These are phyloP conservation scores for Verbena officinalis DNA, from an alignment of 257 asterid species.

Conservation along the genomic window DNA sequence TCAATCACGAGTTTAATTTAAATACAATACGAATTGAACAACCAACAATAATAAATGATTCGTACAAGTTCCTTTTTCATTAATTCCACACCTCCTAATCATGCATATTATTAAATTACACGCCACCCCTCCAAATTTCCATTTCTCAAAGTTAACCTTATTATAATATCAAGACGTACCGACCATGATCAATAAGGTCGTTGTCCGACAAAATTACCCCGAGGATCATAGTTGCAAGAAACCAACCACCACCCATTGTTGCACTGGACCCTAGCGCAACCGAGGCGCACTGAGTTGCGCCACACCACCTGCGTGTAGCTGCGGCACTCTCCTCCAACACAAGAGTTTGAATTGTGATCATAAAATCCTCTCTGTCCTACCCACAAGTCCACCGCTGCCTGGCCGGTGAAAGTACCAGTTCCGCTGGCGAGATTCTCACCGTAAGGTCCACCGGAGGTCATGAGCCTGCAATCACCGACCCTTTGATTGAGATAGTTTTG, in stretches of 20 bases:
- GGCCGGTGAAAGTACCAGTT: constrained; percentile 30
- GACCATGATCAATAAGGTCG: constrained; percentile 37
- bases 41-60: too few species aligned
- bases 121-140: too few species aligned
- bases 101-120: too few species aligned
- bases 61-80: too few species aligned
- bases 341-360: constrained; percentile 29
- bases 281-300: constrained; percentile 29
- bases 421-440: constrained; percentile 56
- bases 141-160: too few species aligned
- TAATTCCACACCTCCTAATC: too few species aligned
- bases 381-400: constrained; percentile 44
- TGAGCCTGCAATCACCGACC: constrained; percentile 42
- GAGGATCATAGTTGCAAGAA: constrained; percentile 40
- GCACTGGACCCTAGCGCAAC: constrained; percentile 39
- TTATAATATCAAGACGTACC: too few species aligned
- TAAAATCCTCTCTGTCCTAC: constrained; percentile 40
- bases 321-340: constrained; percentile 33
- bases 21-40: too few species aligned
- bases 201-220: constrained; percentile 32
- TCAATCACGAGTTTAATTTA: too few species aligned
- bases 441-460: constrained; percentile 41
- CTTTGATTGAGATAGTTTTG: constrained; percentile 40
- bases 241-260: constrained; percentile 31
- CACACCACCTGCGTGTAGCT: constrained; percentile 42